Evolutionary conservation across 192 early-diverging fungal genomes (phyloP).

Genomic region (Pecoramyces ruminantium): DNA sequence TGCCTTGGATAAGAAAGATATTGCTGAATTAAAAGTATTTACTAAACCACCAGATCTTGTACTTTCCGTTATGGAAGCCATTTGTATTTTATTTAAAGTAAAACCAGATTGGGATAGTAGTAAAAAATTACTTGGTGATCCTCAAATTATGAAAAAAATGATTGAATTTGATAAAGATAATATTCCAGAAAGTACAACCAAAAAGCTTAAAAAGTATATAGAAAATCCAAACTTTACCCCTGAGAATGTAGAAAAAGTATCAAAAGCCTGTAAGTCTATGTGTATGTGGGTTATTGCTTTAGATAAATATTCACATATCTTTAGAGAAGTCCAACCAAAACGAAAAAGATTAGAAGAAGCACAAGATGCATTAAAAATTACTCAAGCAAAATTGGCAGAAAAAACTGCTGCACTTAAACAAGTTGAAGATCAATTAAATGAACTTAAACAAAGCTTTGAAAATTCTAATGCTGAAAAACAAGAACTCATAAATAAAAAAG

Average conservation of each 20-base stretch:
- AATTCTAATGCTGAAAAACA: constrained; percentile 26
- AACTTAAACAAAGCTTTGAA: constrained; percentile 37
- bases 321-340: constrained; percentile 35
- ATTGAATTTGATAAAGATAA: constrained; percentile 40
- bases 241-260: constrained; percentile 31
- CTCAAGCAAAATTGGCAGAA: constrained; percentile 31
- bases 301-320: constrained; percentile 37
- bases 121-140: constrained; percentile 32
- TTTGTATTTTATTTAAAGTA: constrained; percentile 40
- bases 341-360: constrained; percentile 33
- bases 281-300: constrained; percentile 47
- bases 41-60: constrained; percentile 35
- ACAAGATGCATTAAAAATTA: constrained; percentile 23
- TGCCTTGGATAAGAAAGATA: constrained; percentile 38
- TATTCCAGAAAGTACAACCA: constrained; percentile 27
- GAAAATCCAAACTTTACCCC: constrained; percentile 36
- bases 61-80: constrained; percentile 34
- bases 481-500: constrained; percentile 38
- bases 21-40: constrained; percentile 43
- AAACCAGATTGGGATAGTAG: constrained; percentile 42
- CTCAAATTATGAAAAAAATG: constrained; percentile 45
- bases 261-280: constrained; percentile 36
- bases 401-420: constrained; percentile 33
- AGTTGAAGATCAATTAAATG: constrained; percentile 33
- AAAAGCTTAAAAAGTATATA: constrained; percentile 39